Base-by-base conservation (phyloP, 176 grass and related monocot species). In the Avena atlantica region DNA sequence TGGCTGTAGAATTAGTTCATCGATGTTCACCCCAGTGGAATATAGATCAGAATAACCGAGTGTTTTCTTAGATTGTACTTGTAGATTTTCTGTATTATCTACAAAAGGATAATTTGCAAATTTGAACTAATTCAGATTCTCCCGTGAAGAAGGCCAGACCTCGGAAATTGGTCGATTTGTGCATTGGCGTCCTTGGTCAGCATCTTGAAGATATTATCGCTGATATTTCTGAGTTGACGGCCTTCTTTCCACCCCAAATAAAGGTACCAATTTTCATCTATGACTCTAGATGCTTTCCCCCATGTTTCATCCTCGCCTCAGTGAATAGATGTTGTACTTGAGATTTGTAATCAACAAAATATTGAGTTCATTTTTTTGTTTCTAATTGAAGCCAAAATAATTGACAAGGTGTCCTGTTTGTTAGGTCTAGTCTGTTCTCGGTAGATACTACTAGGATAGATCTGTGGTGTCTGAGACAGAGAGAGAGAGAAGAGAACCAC, bases 171-270 rank as follows among this genome's bases (percentile, higher is more conserved):
- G 85, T 99, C 14, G 96, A 87, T 86, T 24, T 99, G 63, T 99
- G 92, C 77, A 88, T 99, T 83, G 94, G 97, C 51, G 84, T 94
- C 76, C 92, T 99, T 9, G 97, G 97, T 23, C 76, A 94, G 87
- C 80, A 96, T 99, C 88, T 99, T 72, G 90, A 99, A 81, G 92
- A 99, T 67, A 94, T 99, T 59, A 89, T 91, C 48, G 19, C 80
- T 58, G 92, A 96, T 94, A 92, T 96, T 70, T 87, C 89, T 57
- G 97, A 99, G 72, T 87, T 96, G 10, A 70, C 87, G 45, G 78
- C 76, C 81, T 88, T 74, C 60, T 91, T 99, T 93, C 94, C 97
- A 55, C 80, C 97, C 60, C 89, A 96, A 73, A 93, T 99, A 79
- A 99, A 96, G 97, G 97, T 99, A 94, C 36, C 31, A 13, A 79